Evolutionary conservation across 2,329 filamentous ascomycete genomes (phyloP).

Genomic region (Diaporthe citriasiana): DNA sequence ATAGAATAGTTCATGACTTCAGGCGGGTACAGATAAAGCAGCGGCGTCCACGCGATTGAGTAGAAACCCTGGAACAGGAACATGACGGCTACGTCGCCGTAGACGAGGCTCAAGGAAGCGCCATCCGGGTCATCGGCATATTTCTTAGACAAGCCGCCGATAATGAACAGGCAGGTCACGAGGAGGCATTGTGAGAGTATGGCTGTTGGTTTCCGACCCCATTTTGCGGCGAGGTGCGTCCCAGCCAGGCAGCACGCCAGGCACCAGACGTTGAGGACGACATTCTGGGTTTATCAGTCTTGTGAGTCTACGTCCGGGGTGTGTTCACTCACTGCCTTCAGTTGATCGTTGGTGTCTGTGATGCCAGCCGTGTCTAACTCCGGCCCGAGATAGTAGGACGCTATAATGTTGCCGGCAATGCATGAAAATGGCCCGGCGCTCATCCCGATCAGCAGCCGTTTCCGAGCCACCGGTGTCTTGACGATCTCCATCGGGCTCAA

Average conservation of each 20-base stretch:
- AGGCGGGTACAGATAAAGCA: conserved; percentile 63
- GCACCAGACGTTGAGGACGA: conserved; percentile 66
- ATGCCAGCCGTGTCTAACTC: conserved; percentile 63
- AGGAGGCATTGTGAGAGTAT: conserved; percentile 55
- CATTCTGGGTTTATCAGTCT: conserved; percentile 53
- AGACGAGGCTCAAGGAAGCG: conserved; percentile 50
- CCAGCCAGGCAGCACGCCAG: conserved; percentile 58
- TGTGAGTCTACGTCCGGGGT: background rate
- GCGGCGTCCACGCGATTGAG: conserved; percentile 63
- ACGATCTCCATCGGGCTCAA: conserved; percentile 55
- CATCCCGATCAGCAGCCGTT: conserved; percentile 56
- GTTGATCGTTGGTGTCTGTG: conserved; percentile 57
- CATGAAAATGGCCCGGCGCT: conserved; percentile 52
- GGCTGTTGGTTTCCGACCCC: conserved; percentile 61
- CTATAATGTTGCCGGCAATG: conserved; percentile 57
- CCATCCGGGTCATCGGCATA: conserved; percentile 50
- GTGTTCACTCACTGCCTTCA: conserved; percentile 53
- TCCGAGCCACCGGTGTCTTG: conserved; percentile 53
- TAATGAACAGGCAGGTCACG: conserved; percentile 63
- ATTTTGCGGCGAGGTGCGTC: conserved; percentile 57
- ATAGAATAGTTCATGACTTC: conserved; percentile 65
- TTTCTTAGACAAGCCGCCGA: conserved; percentile 63
- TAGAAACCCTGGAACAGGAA: conserved; percentile 68
- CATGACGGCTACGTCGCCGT: conserved; percentile 62
- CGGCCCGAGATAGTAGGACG: conserved; percentile 57